These are phyloP conservation scores for Senecio squalidus DNA, from an alignment of 140 eudicot species.

Conservation along the genomic window DNA sequence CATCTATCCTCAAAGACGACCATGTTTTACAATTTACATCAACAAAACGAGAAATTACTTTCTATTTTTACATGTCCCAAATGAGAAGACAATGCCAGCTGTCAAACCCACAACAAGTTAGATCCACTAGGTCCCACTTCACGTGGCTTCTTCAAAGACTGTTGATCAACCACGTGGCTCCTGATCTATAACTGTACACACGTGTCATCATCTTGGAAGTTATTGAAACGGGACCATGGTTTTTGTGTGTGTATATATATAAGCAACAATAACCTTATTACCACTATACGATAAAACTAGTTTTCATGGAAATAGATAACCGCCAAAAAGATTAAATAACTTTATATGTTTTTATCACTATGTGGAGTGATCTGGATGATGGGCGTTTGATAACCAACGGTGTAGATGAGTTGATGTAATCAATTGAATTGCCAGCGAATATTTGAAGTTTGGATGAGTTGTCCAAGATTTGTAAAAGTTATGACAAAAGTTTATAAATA, in stretches of 20 bases:
- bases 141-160: slow-evolving; percentile 51
- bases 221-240: slow-evolving; percentile 29
- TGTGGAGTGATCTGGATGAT: slow-evolving; percentile 6
- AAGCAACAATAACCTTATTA: too few relatives aligned
- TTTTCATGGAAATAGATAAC: too few relatives aligned
- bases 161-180: too few relatives aligned
- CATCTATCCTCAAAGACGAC: too few relatives aligned
- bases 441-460: slow-evolving; percentile 8
- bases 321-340: too few relatives aligned
- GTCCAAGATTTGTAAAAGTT: neutral
- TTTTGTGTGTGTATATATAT: too few relatives aligned
- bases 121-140: slow-evolving; percentile 42
- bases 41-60: slow-evolving; percentile 14
- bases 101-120: slow-evolving; percentile 22
- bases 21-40: too few relatives aligned
- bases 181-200: slow-evolving; percentile 7
- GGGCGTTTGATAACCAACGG: slow-evolving; percentile 16
- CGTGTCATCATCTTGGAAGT: slow-evolving; percentile 22
- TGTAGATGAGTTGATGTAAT: slow-evolving; percentile 18
- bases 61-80: slow-evolving; percentile 12
- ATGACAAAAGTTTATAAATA: too few relatives aligned
- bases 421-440: slow-evolving; percentile 12
- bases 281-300: neutral
- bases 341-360: neutral
- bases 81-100: slow-evolving; percentile 25